A percentile compares a stretch with the other conserved stretches of the same genome.
phyloP scores from a whole-genome alignment of 768 basidiomycete genomes.

The Galerina sulciceps region DNA sequence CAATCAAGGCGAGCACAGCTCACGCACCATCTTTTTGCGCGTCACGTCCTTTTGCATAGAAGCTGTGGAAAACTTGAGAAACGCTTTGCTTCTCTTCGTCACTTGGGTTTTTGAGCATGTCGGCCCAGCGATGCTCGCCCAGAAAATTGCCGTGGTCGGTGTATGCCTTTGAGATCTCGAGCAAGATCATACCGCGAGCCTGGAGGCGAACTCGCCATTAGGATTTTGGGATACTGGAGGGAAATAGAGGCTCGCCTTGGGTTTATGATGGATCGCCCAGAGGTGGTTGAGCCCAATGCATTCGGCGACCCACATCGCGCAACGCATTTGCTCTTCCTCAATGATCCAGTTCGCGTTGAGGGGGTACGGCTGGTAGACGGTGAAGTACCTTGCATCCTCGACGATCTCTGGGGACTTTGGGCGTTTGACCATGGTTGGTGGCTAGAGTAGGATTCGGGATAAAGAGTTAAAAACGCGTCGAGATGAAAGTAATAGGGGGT shows the following conservation, averaged over 20 bases:
- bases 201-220: slow-evolving; percentile 12
- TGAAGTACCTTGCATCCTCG: slow-evolving; percentile 52
- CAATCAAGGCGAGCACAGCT: background rate
- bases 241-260: slow-evolving; percentile 37
- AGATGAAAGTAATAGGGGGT: too few species aligned
- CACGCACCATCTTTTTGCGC: slow-evolving; percentile 54
- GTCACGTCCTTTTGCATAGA: slow-evolving; percentile 44
- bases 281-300: slow-evolving; percentile 41
- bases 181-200: slow-evolving; percentile 52
- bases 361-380: slow-evolving; percentile 53
- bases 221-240: background rate
- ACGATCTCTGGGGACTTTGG: slow-evolving; percentile 41
- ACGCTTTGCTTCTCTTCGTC: slow-evolving; percentile 39
- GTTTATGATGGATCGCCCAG: slow-evolving; percentile 51
- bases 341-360: slow-evolving; percentile 51
- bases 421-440: slow-evolving; percentile 40
- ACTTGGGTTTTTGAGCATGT: slow-evolving; percentile 45
- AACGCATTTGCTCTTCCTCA: slow-evolving; percentile 39
- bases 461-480: too few species aligned
- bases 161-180: slow-evolving; percentile 48
- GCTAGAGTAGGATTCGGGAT: background rate
- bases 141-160: slow-evolving; percentile 39
- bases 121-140: slow-evolving; percentile 55
- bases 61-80: slow-evolving; percentile 46
- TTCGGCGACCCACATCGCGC: slow-evolving; percentile 52